Evolutionary conservation across 768 basidiomycete genomes (phyloP), one percentile per base, ranked within the genome.

Genomic region (Artomyces pyxidatus): DNA sequence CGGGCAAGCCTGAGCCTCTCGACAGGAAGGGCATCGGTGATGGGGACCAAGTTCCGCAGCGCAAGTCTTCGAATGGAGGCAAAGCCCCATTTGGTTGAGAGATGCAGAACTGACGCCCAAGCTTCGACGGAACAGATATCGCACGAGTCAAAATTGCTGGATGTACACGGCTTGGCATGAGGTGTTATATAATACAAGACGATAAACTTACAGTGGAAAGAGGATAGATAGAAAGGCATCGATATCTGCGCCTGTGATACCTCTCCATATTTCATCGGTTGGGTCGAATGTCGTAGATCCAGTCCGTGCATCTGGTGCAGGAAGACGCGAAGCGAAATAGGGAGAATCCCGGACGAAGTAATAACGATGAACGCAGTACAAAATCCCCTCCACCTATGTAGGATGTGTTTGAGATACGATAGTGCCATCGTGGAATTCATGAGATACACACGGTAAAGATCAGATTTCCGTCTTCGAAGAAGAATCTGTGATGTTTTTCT

Each of bases 81-180:
- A 52, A 50, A 62, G 52, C 44, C 62, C 66, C 16, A 70, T 45
- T 11, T 63, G 56, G 57, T 47, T 7, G 59, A 51, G 48, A 58
- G 32, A 37, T 57, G 47, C 25, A 63, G 48, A 28, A 61, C 55
- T 17, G 61, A 58, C 4, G 57, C 50, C 57, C 62, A 62, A 21
- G 51, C 52, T n/a, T 54, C 51, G 16, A 47, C 54, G 30, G 52
- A 54, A 4, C 3, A 11, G 22, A 46, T 6, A 2, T 44, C 42
- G 42, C 26, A 7, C 6, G 14, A 9, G 42, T 44, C 11, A 14
- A 44, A 44, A 26, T 44, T 27, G 6, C 42, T 44, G 29, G 1
- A 14, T 6, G 10, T 41, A 27, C 1, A n/a, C n/a, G n/a, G n/a
- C n/a, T 8, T 3, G 29, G 17, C 11, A 5, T 40, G n/a, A n/a